Evolutionary conservation across 2,329 filamentous ascomycete genomes (phyloP).

Genomic region (Ramularia endophylla): DNA sequence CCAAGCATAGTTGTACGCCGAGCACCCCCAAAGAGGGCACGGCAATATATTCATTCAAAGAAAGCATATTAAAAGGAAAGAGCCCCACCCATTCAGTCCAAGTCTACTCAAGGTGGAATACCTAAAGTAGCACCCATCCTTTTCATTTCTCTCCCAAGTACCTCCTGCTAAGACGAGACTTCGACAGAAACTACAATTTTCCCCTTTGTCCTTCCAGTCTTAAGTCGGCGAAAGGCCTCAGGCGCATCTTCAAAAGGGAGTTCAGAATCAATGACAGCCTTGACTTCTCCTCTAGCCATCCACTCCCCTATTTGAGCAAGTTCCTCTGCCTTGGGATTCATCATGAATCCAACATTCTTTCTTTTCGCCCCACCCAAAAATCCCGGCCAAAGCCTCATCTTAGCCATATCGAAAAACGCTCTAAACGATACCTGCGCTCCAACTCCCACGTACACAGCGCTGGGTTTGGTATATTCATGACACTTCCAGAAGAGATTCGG

Average conservation of each 20-base stretch:
- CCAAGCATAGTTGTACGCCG: too few relatives aligned
- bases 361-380: conserved; percentile 47
- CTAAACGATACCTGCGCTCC: conserved; percentile 13
- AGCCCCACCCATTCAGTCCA: too few relatives aligned
- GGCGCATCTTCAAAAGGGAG: conserved; percentile 53
- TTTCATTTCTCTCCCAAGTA: too few relatives aligned
- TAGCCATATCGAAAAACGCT: conserved; percentile 40
- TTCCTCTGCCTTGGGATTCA: conserved; percentile 38
- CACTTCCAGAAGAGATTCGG: conserved; percentile 47
- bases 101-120: too few relatives aligned
- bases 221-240: conserved; percentile 54
- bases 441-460: conserved; percentile 42
- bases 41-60: too few relatives aligned
- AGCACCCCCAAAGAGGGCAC: too few relatives aligned
- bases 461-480: conserved; percentile 45
- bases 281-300: conserved; percentile 54
- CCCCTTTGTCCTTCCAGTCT: conserved; percentile 50
- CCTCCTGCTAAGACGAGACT: too few relatives aligned
- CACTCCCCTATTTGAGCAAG: conserved; percentile 46
- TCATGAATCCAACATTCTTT: conserved; percentile 34
- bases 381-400: conserved; percentile 45
- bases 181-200: conserved; percentile 40
- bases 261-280: conserved; percentile 49
- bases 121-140: too few relatives aligned
- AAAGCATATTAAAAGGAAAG: too few relatives aligned